Conservation (phyloP, 352 stramenopile genomes). For the Phytophthora europaea region DNA sequence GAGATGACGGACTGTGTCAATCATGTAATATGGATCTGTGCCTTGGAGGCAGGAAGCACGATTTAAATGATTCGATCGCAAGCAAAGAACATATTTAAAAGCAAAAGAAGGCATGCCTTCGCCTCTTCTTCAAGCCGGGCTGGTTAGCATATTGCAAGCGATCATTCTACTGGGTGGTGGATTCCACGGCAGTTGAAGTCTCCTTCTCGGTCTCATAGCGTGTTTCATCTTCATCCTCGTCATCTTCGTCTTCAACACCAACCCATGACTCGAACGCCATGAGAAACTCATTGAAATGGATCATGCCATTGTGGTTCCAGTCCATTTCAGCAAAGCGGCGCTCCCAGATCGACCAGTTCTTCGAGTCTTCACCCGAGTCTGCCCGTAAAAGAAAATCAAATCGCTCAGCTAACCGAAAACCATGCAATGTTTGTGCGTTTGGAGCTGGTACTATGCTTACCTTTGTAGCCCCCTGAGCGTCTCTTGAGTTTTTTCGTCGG, state of each 20-base stretch:
- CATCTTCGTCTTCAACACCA: constrained; percentile 67
- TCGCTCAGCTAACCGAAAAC: neutral
- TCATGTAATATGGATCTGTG: constrained; percentile 34
- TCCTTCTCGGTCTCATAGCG: constrained; percentile 5
- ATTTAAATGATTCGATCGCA: constrained; percentile 15
- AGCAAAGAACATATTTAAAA: constrained; percentile 47
- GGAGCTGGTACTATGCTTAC: neutral
- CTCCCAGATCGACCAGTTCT: constrained; percentile 74
- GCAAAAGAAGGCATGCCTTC: constrained; percentile 36
- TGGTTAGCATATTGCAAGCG: neutral
- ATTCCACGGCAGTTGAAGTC: constrained; percentile 4
- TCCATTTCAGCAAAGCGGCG: constrained; percentile 88
- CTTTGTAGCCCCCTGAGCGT: constrained; percentile 9
- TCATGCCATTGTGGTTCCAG: constrained; percentile 82
- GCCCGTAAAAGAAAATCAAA: neutral
- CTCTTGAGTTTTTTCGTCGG: constrained; percentile 65
- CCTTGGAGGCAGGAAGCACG: constrained; percentile 1
- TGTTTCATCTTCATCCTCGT: constrained; percentile 20
- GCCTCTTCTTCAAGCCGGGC: constrained; percentile 1
- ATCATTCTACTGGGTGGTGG: neutral
- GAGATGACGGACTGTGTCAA: no score
- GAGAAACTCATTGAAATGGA: constrained; percentile 90
- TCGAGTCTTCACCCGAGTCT: constrained; percentile 49
- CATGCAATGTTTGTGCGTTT: neutral
- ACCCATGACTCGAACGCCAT: constrained; percentile 89